A percentile compares a stretch with the other conserved stretches of the same genome.
Evolutionary conservation across 1,284 basidiomycete genomes (phyloP).

Genomic region (Microbotryomycetes sp.): DNA sequence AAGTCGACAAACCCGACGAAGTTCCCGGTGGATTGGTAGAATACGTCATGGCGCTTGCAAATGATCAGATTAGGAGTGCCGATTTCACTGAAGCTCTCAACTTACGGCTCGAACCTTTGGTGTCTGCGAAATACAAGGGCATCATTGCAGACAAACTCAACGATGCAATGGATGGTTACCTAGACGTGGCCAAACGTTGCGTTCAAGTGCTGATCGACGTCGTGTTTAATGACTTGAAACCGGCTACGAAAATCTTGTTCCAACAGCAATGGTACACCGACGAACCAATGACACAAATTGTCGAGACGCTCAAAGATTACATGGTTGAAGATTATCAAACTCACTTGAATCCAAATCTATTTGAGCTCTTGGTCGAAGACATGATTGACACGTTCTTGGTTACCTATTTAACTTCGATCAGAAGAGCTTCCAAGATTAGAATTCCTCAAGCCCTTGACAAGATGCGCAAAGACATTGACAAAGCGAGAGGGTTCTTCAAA

Average conservation of each 20-base stretch:
- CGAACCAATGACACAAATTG: constrained; percentile 72
- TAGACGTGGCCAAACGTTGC: constrained; percentile 96
- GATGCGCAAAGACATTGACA: constrained; percentile 73
- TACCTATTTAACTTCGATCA: constrained; percentile 80
- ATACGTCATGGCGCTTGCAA: constrained; percentile 95
- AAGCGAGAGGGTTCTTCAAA: constrained; percentile 73
- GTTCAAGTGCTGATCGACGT: constrained; percentile 88
- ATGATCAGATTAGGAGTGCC: constrained; percentile 95
- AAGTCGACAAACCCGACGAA: constrained; percentile 63
- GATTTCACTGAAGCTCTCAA: constrained; percentile 86
- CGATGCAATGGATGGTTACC: constrained; percentile 94
- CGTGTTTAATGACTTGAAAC: constrained; percentile 89
- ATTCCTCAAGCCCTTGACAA: constrained; percentile 77
- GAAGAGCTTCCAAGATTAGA: constrained; percentile 74
- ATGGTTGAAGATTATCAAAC: constrained; percentile 77
- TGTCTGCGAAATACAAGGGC: constrained; percentile 83
- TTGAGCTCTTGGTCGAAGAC: constrained; percentile 89
- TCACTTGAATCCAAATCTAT: constrained; percentile 82
- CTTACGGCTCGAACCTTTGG: constrained; percentile 78
- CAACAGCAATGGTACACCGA: constrained; percentile 54
- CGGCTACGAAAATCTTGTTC: constrained; percentile 81
- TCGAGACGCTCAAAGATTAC: constrained; percentile 95
- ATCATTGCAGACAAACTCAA: constrained; percentile 81
- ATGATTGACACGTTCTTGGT: constrained; percentile 87
- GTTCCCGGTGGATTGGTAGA: constrained; percentile 82